Evolutionary conservation across 371 early-diverging fungal genomes (phyloP), one percentile per base, ranked within the genome.

Genomic region (Rhizopus arrhizus): DNA sequence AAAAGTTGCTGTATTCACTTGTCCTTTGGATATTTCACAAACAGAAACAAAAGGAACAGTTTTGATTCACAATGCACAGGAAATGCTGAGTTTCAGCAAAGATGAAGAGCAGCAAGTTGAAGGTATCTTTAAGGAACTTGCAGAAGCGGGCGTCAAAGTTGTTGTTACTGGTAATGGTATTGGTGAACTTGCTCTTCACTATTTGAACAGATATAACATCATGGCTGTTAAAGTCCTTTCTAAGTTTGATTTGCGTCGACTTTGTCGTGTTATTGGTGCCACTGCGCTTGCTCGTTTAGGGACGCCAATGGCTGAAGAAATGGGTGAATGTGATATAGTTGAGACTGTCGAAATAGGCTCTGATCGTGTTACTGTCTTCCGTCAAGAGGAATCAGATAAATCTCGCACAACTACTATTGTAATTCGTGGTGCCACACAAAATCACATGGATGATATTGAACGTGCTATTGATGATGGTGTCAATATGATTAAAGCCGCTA

Each of bases 31-130:
- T 69, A 90, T 97, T 61, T 81, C 91, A 15, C 90, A 95, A 73
- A 97, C 99, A 32, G 99, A 99, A 74, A 99, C 99, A 57, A 99
- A 99, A 86, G 99, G 99, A 47, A 99, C 99, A 6, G 98, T 99
- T 38, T 82, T 99, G 71, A 90, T 99, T 69, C 91, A 95, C 66
- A 97, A 92, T 70, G 99, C 99, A 57, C 83, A 90, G 58, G 99
- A 99, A 72, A 93, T 99, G 93, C 82, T 97, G 43, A 89, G 90
- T 72, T 99, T 97, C 74, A 90, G 92, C 61, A 95, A 94, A 78
- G 99, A 96, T 53, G 99, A 92, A 69, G 91, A 91, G 72, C 79
- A 84, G 66, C 88, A 89, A 61, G 80, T 92, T 62, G 91, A 91
- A 74, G 77, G 76, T 74, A 84, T 86, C 43, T 87, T 96, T 73